Base-by-base conservation (phyloP, 371 early-diverging fungal genomes). In the Mucor piriformis region DNA sequence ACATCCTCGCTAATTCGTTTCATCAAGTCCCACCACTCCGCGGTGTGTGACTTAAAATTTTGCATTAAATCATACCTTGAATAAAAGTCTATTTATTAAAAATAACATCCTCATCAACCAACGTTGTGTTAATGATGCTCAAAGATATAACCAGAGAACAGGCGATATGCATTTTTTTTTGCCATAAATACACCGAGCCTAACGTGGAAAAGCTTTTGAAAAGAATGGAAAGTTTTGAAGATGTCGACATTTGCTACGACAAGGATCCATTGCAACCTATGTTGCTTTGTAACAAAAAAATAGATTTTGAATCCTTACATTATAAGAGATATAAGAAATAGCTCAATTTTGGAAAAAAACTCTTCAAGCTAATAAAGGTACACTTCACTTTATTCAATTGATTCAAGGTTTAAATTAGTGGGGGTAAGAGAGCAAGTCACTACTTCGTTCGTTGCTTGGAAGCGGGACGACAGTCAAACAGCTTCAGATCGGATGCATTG, bases 381-480 rank as follows among this genome's bases (percentile, higher is more conserved):
- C 6, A 8, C 29, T 29, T 29, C 8, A 59, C 33, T 54, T 47
- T 29, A 29, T 29, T 29, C 29, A 6, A 6, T 29, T 8, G 8
- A 8, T 29, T 29, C 29, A 0, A 29, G 29, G 8, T 29, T 4
- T 29, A 29, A 8, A n/a, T n/a, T 29, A 29, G 8, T 1, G 29
- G 15, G 11, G 38, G 38, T 15, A 6, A 38, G 16, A n/a, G 5
- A 34, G 34, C 7, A 34, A 11, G 13, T 38, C 13, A 6, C 5
- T 38, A 15, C 5, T 57, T 63, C 57, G 23, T 52, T 57, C 53
- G 11, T 47, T 63, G 58, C 47, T 6, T 63, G 48, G 23, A 52
- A 48, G 20, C 34, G 48, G 64, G 48, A 53, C 58, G 54, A 57
- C 64, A 63, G 44, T 55, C 52, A 18, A 64, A 54, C 49, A 43